Evolutionary conservation across 192 early-diverging fungal genomes (phyloP), one percentile per base, ranked within the genome.

Genomic region (Umbelopsis vinacea): DNA sequence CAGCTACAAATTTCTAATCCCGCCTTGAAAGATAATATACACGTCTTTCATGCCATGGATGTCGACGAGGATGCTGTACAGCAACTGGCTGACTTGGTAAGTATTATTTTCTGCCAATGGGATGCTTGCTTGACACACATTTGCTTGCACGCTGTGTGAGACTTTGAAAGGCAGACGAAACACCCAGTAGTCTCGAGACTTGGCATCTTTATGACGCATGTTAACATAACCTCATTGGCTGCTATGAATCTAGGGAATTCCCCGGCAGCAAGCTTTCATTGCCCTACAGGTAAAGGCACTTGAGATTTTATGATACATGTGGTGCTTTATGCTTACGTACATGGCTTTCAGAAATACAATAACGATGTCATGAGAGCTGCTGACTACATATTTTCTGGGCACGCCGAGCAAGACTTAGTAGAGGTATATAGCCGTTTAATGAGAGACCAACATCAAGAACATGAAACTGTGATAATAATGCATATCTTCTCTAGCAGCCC

Each of bases 301-400:
- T 33, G 17, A 37, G 4, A 19, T 26, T 6, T 6, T 17, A 15
- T 37, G 2, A 3, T 12, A 17, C 6, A 37, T 35, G 37, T 15
- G 29, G 57, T 24, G 35, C 6, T 0, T 0, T 17, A 29, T 63
- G 17, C 33, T 63, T 12, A 46, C 0, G 24, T 3, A 43, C 38
- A 29, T 2, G 3, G 22, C 24, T 23, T n/a, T 21, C 55, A 81
- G 79, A 67, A 73, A 37, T 81, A 81, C 50, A 81, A 81, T 46
- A 71, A 77, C 33, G 76, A 81, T 66, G 76, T 81, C 4, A 73
- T 52, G 24, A 68, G 75, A 50, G 79, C 79, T 12, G 79, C 79
- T 14, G 79, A 81, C 21, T 81, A 48, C 52, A 81, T 81, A 24
- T 81, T 81, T 52, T 81, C 79, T 29, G 76, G 76, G 9, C 48